Conservation (phyloP, 2,329 filamentous ascomycete species). For the Calcarisporium arbuscula region DNA sequence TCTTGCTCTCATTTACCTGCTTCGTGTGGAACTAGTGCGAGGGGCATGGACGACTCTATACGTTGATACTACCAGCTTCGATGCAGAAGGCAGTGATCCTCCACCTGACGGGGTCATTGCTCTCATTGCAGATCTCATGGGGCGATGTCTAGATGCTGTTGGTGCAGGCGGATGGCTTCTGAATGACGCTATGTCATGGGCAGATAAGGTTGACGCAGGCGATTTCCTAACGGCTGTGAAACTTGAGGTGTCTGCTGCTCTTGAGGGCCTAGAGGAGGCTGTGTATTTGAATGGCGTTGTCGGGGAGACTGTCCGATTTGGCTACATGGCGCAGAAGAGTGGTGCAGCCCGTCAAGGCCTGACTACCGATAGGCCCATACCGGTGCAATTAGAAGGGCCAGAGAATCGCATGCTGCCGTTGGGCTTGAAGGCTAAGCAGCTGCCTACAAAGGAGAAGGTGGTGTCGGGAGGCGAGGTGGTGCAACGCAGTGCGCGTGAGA, state of each 20-base stretch:
- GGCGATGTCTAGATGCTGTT: constrained; percentile 68
- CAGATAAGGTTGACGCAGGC: constrained; percentile 47
- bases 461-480: constrained; percentile 64
- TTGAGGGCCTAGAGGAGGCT: constrained; percentile 67
- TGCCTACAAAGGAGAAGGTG: constrained; percentile 50
- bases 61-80: constrained; percentile 49
- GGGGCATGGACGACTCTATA: constrained; percentile 73
- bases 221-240: constrained; percentile 61
- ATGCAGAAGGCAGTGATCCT: constrained; percentile 31
- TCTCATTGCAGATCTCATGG: constrained; percentile 65
- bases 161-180: constrained; percentile 69
- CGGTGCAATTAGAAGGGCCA: constrained; percentile 32
- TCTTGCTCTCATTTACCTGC: constrained; percentile 63
- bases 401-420: constrained; percentile 58
- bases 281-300: constrained; percentile 58
- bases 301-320: constrained; percentile 60
- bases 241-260: constrained; percentile 62
- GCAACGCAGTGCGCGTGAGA: constrained; percentile 63
- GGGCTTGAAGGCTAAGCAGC: constrained; percentile 57
- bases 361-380: constrained; percentile 37
- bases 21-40: constrained; percentile 66
- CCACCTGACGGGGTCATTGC: constrained; percentile 63
- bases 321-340: constrained; percentile 31
- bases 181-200: constrained; percentile 47
- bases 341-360: constrained; percentile 18